Evolutionary conservation across 164 flowering plant genomes (phyloP), one percentile per base, ranked within the genome.

Genomic region (Pachysandra terminalis): DNA sequence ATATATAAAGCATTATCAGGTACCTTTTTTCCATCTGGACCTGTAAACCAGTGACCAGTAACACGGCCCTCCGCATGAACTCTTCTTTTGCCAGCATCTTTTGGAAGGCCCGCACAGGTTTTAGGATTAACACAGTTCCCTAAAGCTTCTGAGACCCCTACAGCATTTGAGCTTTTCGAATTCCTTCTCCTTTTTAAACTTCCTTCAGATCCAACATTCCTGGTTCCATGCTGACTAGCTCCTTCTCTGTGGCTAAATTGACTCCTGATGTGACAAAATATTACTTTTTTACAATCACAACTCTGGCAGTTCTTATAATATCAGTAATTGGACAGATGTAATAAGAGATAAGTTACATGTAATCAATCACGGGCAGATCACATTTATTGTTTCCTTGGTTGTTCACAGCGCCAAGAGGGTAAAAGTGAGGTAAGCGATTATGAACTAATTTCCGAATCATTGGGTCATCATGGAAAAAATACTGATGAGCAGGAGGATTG

Each of bases 41-140:
- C 80, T 17, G 94, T 87, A 73, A 70, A 82, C 97, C 97, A 94
- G 59, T 79, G 86, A 56, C 98, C 96, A 37, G 78, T 58, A 66
- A 87, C 71, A 64, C 63, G 70, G 21, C 82, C 79, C 53, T 61
- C 73, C n/a, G 91, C 92, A 65, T 73, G 82, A 60, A 88, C 85
- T 75, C 89, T 79, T 66, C 90, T 82, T 78, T 78, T 84, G 12
- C 95, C 85, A 76, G 90, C 94, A 82, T 86, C 83, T 65, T 72
- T 87, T 45, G 90, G 87, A 55, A 63, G 52, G 57, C 61, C 60
- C 54, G 72, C 68, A 60, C 64, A 49, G 59, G 58, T 68, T 74
- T 72, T 86, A 15, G 93, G 96, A 64, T 81, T 83, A 23, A 88
- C 80, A 96, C 96, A 90, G 62, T 72, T 74, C 48, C 66, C 82